Evolutionary conservation across 306 rosid species (phyloP), one percentile per base, ranked within the genome.

Genomic region (Trifolium repens): DNA sequence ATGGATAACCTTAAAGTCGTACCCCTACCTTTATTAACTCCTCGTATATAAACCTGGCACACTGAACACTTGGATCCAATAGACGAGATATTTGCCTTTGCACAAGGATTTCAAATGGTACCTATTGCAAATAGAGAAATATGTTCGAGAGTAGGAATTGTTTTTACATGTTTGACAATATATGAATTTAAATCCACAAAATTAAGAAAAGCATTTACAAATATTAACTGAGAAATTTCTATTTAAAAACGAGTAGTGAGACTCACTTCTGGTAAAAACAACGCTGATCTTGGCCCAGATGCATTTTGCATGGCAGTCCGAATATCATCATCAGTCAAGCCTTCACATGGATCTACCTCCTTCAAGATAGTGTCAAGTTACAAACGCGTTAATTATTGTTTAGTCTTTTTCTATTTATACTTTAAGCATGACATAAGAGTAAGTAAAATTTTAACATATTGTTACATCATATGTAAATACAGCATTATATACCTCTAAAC

Each of bases 331-430:
- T 96, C 99, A 82, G 98, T 92, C 83, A 96, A 88, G 76, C 87
- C 96, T 88, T 92, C 96, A 63, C 99, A 96, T 14, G 99, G 99
- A 90, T 96, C 99, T 77, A 96, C 98, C 86, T 92, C 99, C 99
- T 96, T 81, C 87, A 80, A 17, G 85, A 50, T 9, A 82, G 58
- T 57, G 74, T 47, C 27, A 73, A 74, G 59, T 70, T 67, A 65
- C 35, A 32, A 32, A 32, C 4, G 6, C 35, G 6, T 32, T 5
- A 4, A 32, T 32, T 32, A 32, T 32, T 4, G 35, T 32, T 30
- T 32, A 32, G 35, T 32, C 34, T 5, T 32, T 32, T 32, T 32
- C 35, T 4, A 32, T 32, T 4, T 32, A 0, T 32, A 32, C 35
- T 64, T 79, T 39, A 72, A 74, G 52, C 40, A 60, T 66, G 22